Conservation (phyloP, 345 rosid species). For the Citrus glauca region DNA sequence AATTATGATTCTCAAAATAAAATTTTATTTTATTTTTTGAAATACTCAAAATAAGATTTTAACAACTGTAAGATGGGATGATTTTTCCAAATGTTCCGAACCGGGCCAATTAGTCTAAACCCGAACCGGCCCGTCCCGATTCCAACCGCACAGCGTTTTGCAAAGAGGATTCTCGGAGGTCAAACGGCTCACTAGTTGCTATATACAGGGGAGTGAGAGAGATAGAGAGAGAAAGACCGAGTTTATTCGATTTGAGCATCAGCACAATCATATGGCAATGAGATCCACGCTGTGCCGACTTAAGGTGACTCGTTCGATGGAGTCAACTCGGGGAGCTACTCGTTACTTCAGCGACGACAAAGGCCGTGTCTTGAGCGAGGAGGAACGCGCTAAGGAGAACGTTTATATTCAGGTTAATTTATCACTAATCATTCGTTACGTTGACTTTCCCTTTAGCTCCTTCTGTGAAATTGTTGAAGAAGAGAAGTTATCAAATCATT, state of each 20-base stretch:
- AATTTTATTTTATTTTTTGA: too few species aligned
- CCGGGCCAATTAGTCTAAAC: too few species aligned
- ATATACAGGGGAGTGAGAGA: too few species aligned
- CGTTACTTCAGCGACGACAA: constrained; percentile 61
- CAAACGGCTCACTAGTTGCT: too few species aligned
- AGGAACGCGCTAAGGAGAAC: constrained; percentile 79
- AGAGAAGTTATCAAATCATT: background rate
- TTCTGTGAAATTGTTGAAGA: background rate
- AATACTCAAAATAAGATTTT: too few species aligned
- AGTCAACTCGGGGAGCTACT: constrained; percentile 44
- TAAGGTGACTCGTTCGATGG: constrained; percentile 38
- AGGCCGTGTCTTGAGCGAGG: constrained; percentile 79
- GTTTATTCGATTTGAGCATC: background rate
- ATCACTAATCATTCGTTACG: background rate
- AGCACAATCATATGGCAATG: constrained; percentile 30
- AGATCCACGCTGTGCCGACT: constrained; percentile 37
- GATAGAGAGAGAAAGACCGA: background rate
- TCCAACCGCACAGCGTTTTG: too few species aligned
- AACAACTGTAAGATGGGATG: too few species aligned
- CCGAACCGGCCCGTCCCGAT: too few species aligned
- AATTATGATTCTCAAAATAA: too few species aligned
- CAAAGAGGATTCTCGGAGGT: too few species aligned
- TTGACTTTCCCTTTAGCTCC: background rate
- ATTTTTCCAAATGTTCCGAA: too few species aligned
- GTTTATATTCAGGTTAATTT: constrained; percentile 62